These are phyloP conservation scores for Kazachstania taianensis DNA, from an alignment of 805 yeast genomes.

Conservation along the genomic window DNA sequence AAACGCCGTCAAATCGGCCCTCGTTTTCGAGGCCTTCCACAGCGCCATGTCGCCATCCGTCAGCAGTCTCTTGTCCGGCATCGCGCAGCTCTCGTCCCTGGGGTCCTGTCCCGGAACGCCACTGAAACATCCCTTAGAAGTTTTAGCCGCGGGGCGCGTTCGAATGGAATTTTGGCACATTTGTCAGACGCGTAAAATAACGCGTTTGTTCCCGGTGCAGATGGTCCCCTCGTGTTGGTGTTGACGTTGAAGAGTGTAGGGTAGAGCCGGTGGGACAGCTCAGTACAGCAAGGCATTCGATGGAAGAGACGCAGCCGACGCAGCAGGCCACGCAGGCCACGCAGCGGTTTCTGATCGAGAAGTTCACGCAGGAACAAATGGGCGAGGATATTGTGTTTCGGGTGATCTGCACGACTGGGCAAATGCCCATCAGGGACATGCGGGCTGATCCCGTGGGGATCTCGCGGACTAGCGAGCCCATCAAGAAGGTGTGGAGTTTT, in stretches of 20 bases:
- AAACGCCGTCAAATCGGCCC: slow-evolving; percentile 42
- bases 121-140: too few species aligned
- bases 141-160: too few species aligned
- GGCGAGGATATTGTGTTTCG: slow-evolving; percentile 40
- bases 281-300: background rate
- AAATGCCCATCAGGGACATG: slow-evolving; percentile 39
- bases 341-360: slow-evolving; percentile 27
- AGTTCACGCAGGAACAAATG: slow-evolving; percentile 31
- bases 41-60: slow-evolving; percentile 48
- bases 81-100: background rate
- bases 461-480: slow-evolving; percentile 15
- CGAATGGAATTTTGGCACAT: too few species aligned
- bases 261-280: too few species aligned
- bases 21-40: slow-evolving; percentile 48
- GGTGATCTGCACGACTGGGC: slow-evolving; percentile 51
- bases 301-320: slow-evolving; percentile 32
- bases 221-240: too few species aligned
- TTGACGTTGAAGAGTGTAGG: too few species aligned
- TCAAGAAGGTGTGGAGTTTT: slow-evolving; percentile 47
- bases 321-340: slow-evolving; percentile 37
- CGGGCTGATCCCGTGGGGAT: slow-evolving; percentile 28
- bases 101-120: too few species aligned
- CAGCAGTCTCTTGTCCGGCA: slow-evolving; percentile 39
- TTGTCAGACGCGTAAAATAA: too few species aligned
- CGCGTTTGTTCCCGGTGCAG: too few species aligned